A percentile compares a stretch with the other conserved stretches of the same genome.
These are phyloP conservation scores for Diaporthe ampelina DNA, from an alignment of 2,329 filamentous ascomycete genomes.

Conservation along the genomic window DNA sequence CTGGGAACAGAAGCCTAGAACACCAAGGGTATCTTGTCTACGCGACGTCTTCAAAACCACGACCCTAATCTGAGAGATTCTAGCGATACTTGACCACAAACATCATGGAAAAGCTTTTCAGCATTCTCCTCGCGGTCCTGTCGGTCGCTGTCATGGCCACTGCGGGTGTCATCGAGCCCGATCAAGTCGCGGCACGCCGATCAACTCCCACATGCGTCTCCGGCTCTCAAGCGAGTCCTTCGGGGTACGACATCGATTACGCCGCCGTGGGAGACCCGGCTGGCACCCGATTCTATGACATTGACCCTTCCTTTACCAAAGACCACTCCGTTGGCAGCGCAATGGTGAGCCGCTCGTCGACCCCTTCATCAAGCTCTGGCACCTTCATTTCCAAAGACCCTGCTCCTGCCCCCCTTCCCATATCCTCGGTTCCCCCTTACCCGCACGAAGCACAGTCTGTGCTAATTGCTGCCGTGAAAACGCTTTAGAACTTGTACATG, in stretches of 20 bases:
- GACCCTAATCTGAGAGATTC: not conserved
- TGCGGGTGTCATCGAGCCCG: not conserved
- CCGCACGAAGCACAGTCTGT: not conserved
- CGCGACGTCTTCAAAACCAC: not conserved
- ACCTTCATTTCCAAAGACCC: not conserved
- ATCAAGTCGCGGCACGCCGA: not conserved
- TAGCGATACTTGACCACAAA: not conserved
- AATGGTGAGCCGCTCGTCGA: constrained; percentile 25
- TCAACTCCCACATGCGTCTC: constrained; percentile 33
- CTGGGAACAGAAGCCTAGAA: not conserved
- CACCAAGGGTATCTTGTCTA: not conserved
- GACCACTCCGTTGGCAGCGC: constrained; percentile 37
- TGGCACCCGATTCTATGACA: constrained; percentile 34
- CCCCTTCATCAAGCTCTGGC: not conserved
- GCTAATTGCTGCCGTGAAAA: not conserved
- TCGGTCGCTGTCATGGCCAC: constrained; percentile 11
- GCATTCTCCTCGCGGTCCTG: constrained; percentile 1
- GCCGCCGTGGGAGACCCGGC: constrained; percentile 26
- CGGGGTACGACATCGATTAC: constrained; percentile 31
- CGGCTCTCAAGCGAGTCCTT: constrained; percentile 13
- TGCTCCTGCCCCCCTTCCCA: not conserved
- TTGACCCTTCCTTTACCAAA: constrained; percentile 31
- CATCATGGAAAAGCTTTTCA: not conserved
- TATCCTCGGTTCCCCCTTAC: not conserved
- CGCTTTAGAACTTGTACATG: constrained; percentile 39